A percentile compares a stretch with the other conserved stretches of the same genome.
phyloP scores from a whole-genome alignment of 768 basidiomycete genomes.

The Mycena polygramma region DNA sequence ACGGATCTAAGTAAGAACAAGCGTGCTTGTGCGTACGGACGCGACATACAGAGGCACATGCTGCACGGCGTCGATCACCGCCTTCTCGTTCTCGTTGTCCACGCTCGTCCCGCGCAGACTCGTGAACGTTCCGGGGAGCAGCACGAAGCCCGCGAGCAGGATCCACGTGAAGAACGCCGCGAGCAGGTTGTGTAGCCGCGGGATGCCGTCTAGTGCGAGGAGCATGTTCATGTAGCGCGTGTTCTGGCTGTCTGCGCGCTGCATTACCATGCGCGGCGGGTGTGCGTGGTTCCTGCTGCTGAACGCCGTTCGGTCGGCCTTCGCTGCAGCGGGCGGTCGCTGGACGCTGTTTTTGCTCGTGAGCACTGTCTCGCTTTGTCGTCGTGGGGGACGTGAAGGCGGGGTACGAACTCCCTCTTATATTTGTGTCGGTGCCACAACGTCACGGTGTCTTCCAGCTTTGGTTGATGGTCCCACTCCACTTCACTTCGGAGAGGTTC shows the following conservation, averaged over 20 bases:
- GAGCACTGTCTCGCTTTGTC: conserved; percentile 8
- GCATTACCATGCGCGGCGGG: neutral
- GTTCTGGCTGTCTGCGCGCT: conserved; percentile 47
- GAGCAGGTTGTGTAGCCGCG: conserved; percentile 60
- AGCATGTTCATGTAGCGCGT: conserved; percentile 75
- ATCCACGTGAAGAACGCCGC: conserved; percentile 75
- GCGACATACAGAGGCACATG: conserved; percentile 60
- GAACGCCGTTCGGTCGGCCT: conserved; percentile 16
- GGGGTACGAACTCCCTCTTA: conserved; percentile 3
- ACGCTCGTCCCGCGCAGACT: conserved; percentile 51
- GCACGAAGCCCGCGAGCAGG: conserved; percentile 71
- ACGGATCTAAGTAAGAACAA: conserved; percentile 15
- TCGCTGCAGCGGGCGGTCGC: conserved; percentile 6
- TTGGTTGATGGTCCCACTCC: conserved; percentile 3
- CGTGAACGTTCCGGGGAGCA: conserved; percentile 74
- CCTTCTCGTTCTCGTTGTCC: conserved; percentile 46
- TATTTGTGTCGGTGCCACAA: neutral
- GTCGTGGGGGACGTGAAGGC: neutral
- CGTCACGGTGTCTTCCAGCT: too few species aligned
- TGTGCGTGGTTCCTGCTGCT: conserved; percentile 1
- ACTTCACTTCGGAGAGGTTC: neutral
- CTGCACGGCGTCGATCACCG: conserved; percentile 53
- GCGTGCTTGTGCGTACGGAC: conserved; percentile 1
- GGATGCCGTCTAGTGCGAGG: conserved; percentile 70
- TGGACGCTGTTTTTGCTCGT: conserved; percentile 15